These are phyloP conservation scores for Blastocystis sp. DNA, from an alignment of 352 stramenopile species.

Conservation along the genomic window DNA sequence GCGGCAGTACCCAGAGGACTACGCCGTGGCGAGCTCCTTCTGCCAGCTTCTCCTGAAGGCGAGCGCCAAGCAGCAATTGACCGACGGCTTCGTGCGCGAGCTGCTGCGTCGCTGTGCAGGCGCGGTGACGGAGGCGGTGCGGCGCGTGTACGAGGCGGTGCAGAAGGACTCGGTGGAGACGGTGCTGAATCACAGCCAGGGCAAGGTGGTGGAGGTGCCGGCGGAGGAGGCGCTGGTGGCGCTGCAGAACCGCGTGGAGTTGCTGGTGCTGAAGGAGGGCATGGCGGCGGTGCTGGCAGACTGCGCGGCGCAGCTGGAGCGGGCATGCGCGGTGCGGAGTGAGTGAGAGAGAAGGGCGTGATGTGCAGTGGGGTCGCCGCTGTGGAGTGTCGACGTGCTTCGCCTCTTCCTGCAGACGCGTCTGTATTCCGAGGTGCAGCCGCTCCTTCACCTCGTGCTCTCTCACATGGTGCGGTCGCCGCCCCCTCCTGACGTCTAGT, in stretches of 20 bases:
- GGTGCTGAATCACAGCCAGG: background rate
- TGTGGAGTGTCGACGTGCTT: background rate
- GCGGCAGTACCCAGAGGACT: background rate
- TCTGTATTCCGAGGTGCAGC: background rate
- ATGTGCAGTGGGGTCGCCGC: background rate
- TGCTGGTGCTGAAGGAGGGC: constrained; percentile 20
- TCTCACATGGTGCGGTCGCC: background rate
- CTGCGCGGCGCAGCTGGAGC: background rate
- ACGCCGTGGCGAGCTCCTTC: background rate
- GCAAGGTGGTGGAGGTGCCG: background rate
- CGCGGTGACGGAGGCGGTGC: background rate
- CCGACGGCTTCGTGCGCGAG: background rate
- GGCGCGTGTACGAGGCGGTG: background rate
- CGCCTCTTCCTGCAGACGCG: background rate
- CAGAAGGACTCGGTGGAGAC: background rate
- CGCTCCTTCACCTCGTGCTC: background rate
- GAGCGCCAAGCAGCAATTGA: background rate
- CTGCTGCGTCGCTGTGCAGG: background rate
- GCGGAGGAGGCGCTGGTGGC: background rate
- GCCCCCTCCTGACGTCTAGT: background rate
- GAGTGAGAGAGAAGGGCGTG: background rate
- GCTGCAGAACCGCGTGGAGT: constrained; percentile 29
- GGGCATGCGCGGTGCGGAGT: background rate
- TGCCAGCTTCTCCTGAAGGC: background rate
- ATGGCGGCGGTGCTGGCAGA: background rate